Conservation (phyloP, 2,329 filamentous ascomycete genomes). For the Paramyrothecium sp. region DNA sequence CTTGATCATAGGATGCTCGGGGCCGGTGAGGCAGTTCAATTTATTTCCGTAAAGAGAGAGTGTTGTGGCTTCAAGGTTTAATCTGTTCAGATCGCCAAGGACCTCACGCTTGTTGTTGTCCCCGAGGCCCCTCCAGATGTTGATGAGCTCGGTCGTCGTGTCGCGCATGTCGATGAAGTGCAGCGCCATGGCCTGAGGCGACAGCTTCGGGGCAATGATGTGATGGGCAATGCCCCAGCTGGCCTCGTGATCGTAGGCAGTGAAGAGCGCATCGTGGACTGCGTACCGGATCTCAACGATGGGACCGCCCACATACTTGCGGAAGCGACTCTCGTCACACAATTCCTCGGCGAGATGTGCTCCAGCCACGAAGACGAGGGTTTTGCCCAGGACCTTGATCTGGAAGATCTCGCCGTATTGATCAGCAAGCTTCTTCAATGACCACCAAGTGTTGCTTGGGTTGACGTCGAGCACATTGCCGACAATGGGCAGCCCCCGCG, state of each 20-base stretch:
- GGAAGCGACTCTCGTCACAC: constrained; percentile 52
- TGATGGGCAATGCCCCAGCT: constrained; percentile 51
- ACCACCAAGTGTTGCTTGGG: constrained; percentile 33
- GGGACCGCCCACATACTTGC: constrained; percentile 52
- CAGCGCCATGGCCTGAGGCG: constrained; percentile 26
- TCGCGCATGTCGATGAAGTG: constrained; percentile 47
- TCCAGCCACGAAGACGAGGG: constrained; percentile 44
- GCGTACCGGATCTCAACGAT: constrained; percentile 50
- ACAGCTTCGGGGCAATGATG: constrained; percentile 47
- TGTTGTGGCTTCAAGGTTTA: constrained; percentile 52
- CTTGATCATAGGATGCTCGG: constrained; percentile 45
- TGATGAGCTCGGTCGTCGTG: constrained; percentile 46
- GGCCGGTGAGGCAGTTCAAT: constrained; percentile 43
- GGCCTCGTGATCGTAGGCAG: constrained; percentile 45
- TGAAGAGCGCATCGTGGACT: constrained; percentile 52
- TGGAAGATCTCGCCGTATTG: constrained; percentile 37
- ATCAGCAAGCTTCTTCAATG: constrained; percentile 32
- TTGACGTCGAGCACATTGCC: constrained; percentile 35
- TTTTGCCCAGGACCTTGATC: constrained; percentile 30
- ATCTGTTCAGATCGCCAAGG: constrained; percentile 48
- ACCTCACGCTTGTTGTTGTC: constrained; percentile 38
- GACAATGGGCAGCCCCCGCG: constrained; percentile 30
- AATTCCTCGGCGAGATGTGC: constrained; percentile 47
- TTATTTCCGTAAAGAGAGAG: constrained; percentile 50
- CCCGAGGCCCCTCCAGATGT: constrained; percentile 44